phyloP scores from a whole-genome alignment of 106 monocot species.

The Apostasia shenzhenica region DNA sequence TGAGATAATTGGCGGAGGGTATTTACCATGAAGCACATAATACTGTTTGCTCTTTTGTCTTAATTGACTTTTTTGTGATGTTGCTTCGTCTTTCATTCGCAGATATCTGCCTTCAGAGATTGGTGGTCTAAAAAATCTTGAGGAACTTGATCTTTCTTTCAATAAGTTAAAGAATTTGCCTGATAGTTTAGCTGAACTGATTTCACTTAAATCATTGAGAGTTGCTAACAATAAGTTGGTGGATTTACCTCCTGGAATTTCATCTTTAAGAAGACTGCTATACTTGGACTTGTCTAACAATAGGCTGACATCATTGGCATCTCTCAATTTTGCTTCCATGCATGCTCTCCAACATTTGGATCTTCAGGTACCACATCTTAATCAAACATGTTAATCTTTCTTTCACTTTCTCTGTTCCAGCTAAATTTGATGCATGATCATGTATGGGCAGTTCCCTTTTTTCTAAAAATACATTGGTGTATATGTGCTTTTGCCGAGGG shows the following conservation, averaged over 20 bases:
- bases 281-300: conserved; percentile 92
- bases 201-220: conserved; percentile 55
- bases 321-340: conserved; percentile 65
- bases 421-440: conserved; percentile 4
- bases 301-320: conserved; percentile 53
- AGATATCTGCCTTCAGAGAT: conserved; percentile 91
- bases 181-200: conserved; percentile 54
- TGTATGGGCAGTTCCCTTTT: not conserved
- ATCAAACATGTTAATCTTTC: not conserved
- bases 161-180: conserved; percentile 94
- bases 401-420: not conserved
- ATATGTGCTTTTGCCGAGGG: no score
- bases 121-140: conserved; percentile 67
- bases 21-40: no score
- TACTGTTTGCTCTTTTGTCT: no score
- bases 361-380: conserved; percentile 60
- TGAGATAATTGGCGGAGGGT: no score
- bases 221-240: conserved; percentile 85
- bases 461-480: no score
- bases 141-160: conserved; percentile 97
- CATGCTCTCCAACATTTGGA: conserved; percentile 55
- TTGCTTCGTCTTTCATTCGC: conserved; percentile 11
- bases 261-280: conserved; percentile 50
- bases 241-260: conserved; percentile 69
- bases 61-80: not conserved